phyloP scores from a whole-genome alignment of 352 stramenopile genomes.

The Globisporangium cylindrosporum region DNA sequence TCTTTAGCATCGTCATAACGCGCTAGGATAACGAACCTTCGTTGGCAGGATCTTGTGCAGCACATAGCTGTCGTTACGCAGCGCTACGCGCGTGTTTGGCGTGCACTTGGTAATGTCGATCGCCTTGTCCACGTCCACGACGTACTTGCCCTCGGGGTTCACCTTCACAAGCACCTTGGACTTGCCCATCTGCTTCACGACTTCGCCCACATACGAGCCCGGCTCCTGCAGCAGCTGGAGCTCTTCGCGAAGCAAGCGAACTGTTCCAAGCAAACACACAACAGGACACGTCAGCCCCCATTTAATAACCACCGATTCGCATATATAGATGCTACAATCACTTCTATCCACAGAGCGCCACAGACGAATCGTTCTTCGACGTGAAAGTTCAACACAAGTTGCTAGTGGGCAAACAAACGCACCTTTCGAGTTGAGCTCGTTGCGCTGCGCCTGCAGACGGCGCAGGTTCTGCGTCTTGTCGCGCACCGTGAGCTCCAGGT shows the following conservation, averaged over 20 bases:
- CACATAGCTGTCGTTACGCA: slow-evolving; percentile 99
- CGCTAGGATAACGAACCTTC: slow-evolving; percentile 62
- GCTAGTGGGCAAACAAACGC: not conserved
- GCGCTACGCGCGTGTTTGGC: slow-evolving; percentile 97
- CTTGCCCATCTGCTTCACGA: slow-evolving; percentile 99
- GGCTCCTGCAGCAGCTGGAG: slow-evolving; percentile 98
- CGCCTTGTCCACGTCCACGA: slow-evolving; percentile 98
- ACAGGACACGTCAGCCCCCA: slow-evolving; percentile 1
- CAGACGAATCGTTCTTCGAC: not conserved
- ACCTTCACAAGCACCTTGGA: slow-evolving; percentile 99
- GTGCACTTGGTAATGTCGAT: slow-evolving; percentile 96
- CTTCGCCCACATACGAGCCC: slow-evolving; percentile 98
- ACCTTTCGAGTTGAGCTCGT: slow-evolving; percentile 99
- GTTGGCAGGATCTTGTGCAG: slow-evolving; percentile 99
- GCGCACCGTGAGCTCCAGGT: slow-evolving; percentile 91
- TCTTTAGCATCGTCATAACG: not conserved
- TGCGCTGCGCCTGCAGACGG: slow-evolving; percentile 98
- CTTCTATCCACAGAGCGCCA: not conserved
- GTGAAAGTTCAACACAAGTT: not conserved
- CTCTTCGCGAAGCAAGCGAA: slow-evolving; percentile 98
- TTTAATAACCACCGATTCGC: not conserved
- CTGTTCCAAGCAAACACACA: slow-evolving; percentile 28
- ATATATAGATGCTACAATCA: not conserved
- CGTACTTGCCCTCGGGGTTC: slow-evolving; percentile 99
- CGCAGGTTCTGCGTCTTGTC: slow-evolving; percentile 96